Evolutionary conservation across 176 grass and related monocot genomes (phyloP).

Genomic region (Panicum miliaceum): DNA sequence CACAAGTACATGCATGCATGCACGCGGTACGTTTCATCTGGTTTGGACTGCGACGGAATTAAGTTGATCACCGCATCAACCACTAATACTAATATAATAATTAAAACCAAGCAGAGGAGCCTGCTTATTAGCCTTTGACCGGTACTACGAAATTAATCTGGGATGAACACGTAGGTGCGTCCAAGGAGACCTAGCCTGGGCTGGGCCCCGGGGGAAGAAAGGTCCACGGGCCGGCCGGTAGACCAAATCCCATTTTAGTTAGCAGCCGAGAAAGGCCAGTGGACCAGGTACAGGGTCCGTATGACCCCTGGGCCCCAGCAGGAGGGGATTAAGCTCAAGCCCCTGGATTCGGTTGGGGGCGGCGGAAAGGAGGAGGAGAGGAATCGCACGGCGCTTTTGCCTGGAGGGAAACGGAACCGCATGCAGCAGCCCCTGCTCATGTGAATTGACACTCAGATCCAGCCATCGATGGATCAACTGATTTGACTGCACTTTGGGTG

Average conservation of each 20-base stretch:
- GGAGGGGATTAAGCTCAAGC: not conserved
- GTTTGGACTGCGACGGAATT: not conserved
- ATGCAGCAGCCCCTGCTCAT: not conserved
- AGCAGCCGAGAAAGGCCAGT: constrained; percentile 18
- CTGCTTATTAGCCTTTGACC: not conserved
- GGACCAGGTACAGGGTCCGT: constrained; percentile 17
- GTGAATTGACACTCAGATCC: not conserved
- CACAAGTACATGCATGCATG: not conserved
- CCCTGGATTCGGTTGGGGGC: not conserved
- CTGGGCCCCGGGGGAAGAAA: constrained; percentile 14
- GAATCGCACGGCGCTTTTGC: constrained; percentile 13
- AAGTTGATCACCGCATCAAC: not conserved
- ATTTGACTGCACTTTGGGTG: constrained; percentile 19
- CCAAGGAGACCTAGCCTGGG: not conserved
- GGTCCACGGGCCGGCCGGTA: not conserved
- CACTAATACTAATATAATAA: not conserved
- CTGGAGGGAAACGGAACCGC: not conserved
- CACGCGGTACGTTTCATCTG: not conserved
- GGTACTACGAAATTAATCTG: not conserved
- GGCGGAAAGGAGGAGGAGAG: not conserved
- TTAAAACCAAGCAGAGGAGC: no score
- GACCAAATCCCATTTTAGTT: constrained; percentile 58
- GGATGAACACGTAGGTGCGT: not conserved
- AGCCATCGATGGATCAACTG: not conserved
- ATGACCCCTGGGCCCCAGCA: not conserved